These are phyloP conservation scores for Botryotinia narcissicola DNA, from an alignment of 2,329 filamentous ascomycete species.

Conservation along the genomic window DNA sequence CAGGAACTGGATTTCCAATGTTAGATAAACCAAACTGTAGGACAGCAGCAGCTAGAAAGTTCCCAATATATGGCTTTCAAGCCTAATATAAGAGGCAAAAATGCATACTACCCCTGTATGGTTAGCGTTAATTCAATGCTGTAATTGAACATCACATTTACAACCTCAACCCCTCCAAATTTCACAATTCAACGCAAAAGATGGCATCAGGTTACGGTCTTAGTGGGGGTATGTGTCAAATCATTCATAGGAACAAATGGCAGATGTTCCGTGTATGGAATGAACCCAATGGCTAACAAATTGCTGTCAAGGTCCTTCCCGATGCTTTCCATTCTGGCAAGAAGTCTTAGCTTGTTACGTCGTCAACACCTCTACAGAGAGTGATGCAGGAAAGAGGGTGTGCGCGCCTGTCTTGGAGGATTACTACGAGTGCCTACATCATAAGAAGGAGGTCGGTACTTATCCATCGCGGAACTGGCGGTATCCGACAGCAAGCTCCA, in stretches of 20 bases:
- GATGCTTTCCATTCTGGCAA: slow-evolving; percentile 99
- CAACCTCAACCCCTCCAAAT: slow-evolving; percentile 23
- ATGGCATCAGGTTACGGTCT: slow-evolving; percentile 86
- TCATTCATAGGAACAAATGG: not conserved
- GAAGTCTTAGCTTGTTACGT: slow-evolving; percentile 98
- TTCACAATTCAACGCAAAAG: slow-evolving; percentile 31
- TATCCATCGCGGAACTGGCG: not conserved
- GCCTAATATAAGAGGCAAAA: not conserved
- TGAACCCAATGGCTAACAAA: slow-evolving; percentile 31
- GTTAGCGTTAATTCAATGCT: slow-evolving; percentile 8
- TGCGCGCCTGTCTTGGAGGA: slow-evolving; percentile 85
- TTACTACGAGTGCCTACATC: slow-evolving; percentile 98
- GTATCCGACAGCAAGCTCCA: not conserved
- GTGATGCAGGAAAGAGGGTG: slow-evolving; percentile 80
- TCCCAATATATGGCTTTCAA: not conserved
- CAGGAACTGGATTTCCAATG: not conserved
- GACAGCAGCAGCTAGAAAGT: slow-evolving; percentile 20
- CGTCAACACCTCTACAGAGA: slow-evolving; percentile 79
- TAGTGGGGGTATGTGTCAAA: slow-evolving; percentile 66
- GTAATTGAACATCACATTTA: slow-evolving; percentile 30
- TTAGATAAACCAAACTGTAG: not conserved
- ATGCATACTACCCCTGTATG: not conserved
- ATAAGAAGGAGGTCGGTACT: slow-evolving; percentile 88
- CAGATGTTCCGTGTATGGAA: not conserved
- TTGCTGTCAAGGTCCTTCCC: slow-evolving; percentile 43